phyloP scores from a whole-genome alignment of 164 flowering plant species.

The Litsea cubeba region DNA sequence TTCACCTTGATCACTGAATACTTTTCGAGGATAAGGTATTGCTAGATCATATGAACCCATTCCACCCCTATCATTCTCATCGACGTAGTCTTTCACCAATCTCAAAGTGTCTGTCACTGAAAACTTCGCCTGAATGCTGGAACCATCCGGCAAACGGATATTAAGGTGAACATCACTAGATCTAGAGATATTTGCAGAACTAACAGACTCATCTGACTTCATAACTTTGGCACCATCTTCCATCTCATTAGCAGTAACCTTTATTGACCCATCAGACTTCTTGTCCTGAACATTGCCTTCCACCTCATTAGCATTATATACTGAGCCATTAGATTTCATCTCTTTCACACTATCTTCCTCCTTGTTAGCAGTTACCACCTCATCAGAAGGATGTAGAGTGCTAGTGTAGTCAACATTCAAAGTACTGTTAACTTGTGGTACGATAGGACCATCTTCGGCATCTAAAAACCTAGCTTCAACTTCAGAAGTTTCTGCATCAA shows the following conservation, averaged over 20 bases:
- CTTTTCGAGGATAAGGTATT: conserved; percentile 82
- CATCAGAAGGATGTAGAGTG: conserved; percentile 2
- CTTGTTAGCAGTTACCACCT: neutral
- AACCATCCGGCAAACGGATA: conserved; percentile 62
- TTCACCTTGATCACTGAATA: conserved; percentile 60
- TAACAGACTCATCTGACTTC: neutral
- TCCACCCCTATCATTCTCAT: conserved; percentile 35
- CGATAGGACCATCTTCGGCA: conserved; percentile 13
- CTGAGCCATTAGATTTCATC: conserved; percentile 1
- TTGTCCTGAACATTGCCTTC: conserved; percentile 8
- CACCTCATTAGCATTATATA: neutral
- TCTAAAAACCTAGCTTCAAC: conserved; percentile 14
- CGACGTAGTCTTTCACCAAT: conserved; percentile 57
- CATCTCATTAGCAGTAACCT: conserved; percentile 4
- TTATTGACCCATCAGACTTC: conserved; percentile 3
- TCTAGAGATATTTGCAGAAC: conserved; percentile 1
- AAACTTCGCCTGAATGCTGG: conserved; percentile 59
- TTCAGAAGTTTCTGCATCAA: conserved; percentile 6
- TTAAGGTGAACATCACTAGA: conserved; percentile 54
- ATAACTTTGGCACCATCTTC: conserved; percentile 5
- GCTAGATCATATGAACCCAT: conserved; percentile 66
- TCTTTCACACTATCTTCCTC: conserved; percentile 7
- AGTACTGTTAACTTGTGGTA: conserved; percentile 14
- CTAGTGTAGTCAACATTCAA: conserved; percentile 4
- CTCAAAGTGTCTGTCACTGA: conserved; percentile 39